Evolutionary conservation across 371 early-diverging fungal genomes (phyloP), one percentile per base, ranked within the genome.

Genomic region (Syncephalastrum monosporum): DNA sequence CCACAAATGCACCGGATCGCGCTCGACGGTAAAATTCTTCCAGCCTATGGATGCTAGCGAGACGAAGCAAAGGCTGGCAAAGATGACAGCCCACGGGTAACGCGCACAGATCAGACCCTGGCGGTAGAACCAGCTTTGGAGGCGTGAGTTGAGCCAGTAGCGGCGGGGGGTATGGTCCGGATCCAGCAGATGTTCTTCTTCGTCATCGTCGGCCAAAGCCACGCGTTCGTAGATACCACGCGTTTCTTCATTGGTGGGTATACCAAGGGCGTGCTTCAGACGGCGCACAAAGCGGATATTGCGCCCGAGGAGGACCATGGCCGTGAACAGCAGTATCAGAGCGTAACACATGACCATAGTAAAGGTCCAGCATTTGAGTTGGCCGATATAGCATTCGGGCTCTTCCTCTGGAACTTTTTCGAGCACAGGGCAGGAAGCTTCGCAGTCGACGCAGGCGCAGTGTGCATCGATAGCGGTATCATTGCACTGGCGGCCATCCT

Each of bases 371-470:
- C 89, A 90, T 3, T 68, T 71, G 4, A 82, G 60, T 5, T 48
- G 15, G 0, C 81, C 81, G 29, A 88, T 64, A 25, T 53, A 63
- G 60, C 90, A 88, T 21, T 77, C 65, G 1, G 79, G 82, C 10
- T 59, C 38, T 49, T 83, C 83, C 3, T 59, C 77, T 0, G 79
- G 76, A 0, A 83, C 69, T 10, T 82, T 81, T 1, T 80, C 79
- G 4, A 86, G 54, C 1, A 82, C 55, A 8, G 85, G 86, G 57
- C 90, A 89, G 0, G 80, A 72, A 0, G 79, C 61, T 44, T 75
- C 68, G 61, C 91, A 91, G 54, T 91, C 91, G 27, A 91, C 83
- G 56, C 91, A 91, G 1, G 89, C 73, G 62, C 91, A 91, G 1
- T 84, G 81, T 61, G 80, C 82, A 4, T 62, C 72, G 4, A 75